These are phyloP conservation scores for Aspergillus vadensis DNA, from an alignment of 2,329 filamentous ascomycete genomes.

Conservation along the genomic window DNA sequence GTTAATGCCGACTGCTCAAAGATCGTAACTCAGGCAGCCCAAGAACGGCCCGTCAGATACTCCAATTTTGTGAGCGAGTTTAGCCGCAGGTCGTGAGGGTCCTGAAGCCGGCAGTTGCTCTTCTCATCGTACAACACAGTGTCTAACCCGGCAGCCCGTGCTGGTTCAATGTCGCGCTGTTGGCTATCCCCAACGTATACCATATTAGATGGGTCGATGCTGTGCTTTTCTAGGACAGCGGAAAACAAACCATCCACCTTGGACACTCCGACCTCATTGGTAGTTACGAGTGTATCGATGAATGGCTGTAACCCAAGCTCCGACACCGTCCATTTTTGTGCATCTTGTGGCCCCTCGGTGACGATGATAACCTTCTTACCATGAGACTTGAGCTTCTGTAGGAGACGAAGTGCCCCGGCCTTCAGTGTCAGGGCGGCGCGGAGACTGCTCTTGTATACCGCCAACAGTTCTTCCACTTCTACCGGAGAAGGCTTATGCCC, in stretches of 20 bases:
- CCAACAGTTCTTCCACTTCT: conserved; percentile 19
- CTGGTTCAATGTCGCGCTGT: conserved; percentile 30
- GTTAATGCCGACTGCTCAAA: no score
- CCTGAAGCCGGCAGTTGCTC: not conserved
- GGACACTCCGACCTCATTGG: conserved; percentile 33
- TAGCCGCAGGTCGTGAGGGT: not conserved
- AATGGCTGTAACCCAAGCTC: conserved; percentile 32
- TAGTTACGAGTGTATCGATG: conserved; percentile 37
- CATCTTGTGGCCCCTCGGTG: conserved; percentile 53
- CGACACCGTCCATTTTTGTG: conserved; percentile 48
- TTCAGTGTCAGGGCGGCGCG: conserved; percentile 37
- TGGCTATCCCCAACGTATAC: conserved; percentile 34
- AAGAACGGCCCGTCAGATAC: not conserved
- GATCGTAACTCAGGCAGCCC: no score
- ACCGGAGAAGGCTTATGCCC: not conserved
- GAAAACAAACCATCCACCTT: conserved; percentile 38
- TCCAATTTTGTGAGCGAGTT: not conserved
- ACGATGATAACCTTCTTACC: conserved; percentile 48
- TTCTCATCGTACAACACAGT: not conserved
- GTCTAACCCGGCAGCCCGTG: conserved; percentile 24
- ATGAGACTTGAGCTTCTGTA: conserved; percentile 35
- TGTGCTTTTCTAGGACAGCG: conserved; percentile 24
- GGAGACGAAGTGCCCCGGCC: conserved; percentile 38
- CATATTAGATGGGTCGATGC: conserved; percentile 24
- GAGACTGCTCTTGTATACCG: conserved; percentile 18